A percentile compares a stretch with the other conserved stretches of the same genome.
phyloP scores from a whole-genome alignment of 2,329 filamentous ascomycete species.

The Colletotrichum camelliae region DNA sequence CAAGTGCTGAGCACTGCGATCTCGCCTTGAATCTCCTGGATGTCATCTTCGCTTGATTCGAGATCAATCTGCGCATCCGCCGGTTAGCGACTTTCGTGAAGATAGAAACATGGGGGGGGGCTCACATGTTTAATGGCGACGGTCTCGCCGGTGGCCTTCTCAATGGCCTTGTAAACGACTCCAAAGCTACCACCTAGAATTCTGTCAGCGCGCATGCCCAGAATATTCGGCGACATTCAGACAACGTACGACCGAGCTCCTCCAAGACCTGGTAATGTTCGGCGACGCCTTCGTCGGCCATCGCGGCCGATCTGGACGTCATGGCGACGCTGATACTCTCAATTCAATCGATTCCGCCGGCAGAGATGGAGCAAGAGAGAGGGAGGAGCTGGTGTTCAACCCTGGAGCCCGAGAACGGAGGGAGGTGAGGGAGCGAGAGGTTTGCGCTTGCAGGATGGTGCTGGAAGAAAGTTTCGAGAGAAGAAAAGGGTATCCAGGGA shows the following conservation, averaged over 20 bases:
- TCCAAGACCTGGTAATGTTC: conserved; percentile 93
- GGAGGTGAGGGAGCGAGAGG: background rate
- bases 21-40: conserved; percentile 97
- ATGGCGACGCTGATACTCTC: conserved; percentile 2
- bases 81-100: background rate
- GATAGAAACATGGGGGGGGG: conserved; percentile 17
- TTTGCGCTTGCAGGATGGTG: conserved; percentile 6
- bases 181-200: conserved; percentile 88
- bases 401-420: conserved; percentile 19
- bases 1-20: conserved; percentile 96
- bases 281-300: conserved; percentile 73
- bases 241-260: conserved; percentile 85
- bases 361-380: conserved; percentile 14
- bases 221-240: background rate
- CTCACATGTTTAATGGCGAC: conserved; percentile 96
- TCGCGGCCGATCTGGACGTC: conserved; percentile 31
- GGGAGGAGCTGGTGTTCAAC: conserved; percentile 14
- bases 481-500: conserved; percentile 22
- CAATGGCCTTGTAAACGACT: conserved; percentile 95
- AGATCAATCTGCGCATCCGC: conserved; percentile 79
- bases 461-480: conserved; percentile 14
- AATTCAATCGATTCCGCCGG: background rate
- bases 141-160: conserved; percentile 86
- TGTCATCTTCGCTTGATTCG: conserved; percentile 97
- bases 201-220: conserved; percentile 9